These are phyloP conservation scores for Annulohypoxylon stygium DNA, from an alignment of 495 filamentous ascomycete genomes.

Conservation along the genomic window DNA sequence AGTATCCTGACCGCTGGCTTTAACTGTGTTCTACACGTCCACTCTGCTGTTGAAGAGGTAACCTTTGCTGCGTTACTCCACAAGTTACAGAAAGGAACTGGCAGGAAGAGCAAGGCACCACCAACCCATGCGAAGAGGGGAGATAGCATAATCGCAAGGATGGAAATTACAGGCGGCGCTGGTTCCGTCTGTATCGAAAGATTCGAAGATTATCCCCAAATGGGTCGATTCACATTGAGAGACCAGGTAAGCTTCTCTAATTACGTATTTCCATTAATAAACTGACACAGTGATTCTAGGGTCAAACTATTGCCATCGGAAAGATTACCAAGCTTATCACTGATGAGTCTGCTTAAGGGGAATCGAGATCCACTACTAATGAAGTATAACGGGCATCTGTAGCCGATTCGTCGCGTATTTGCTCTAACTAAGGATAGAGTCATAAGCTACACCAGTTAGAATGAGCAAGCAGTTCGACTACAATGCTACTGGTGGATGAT, in stretches of 20 bases:
- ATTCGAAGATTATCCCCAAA: slow-evolving; percentile 93
- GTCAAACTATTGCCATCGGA: slow-evolving; percentile 96
- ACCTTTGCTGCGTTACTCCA: slow-evolving; percentile 89
- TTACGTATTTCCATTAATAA: slow-evolving; percentile 36
- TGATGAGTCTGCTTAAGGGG: slow-evolving; percentile 48
- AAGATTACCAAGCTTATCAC: slow-evolving; percentile 88
- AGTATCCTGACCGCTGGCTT: slow-evolving; percentile 84
- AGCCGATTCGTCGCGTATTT: background rate
- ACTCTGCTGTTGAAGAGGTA: slow-evolving; percentile 96
- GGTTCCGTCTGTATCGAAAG: slow-evolving; percentile 90
- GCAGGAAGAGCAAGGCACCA: slow-evolving; percentile 89
- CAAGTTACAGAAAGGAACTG: slow-evolving; percentile 97
- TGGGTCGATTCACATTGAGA: slow-evolving; percentile 94
- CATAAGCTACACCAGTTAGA: slow-evolving; percentile 6
- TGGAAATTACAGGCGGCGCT: slow-evolving; percentile 87
- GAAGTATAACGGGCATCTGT: slow-evolving; percentile 5
- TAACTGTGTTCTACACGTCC: slow-evolving; percentile 92
- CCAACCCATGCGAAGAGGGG: slow-evolving; percentile 94
- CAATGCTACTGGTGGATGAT: background rate
- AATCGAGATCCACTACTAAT: background rate
- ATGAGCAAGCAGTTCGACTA: background rate
- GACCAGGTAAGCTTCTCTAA: slow-evolving; percentile 75
- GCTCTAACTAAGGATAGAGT: background rate
- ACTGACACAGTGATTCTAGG: slow-evolving; percentile 57
- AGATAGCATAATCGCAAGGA: slow-evolving; percentile 90